Evolutionary conservation across 495 filamentous ascomycete species (phyloP), one percentile per base, ranked within the genome.

Genomic region (Annulohypoxylon maeteangense): DNA sequence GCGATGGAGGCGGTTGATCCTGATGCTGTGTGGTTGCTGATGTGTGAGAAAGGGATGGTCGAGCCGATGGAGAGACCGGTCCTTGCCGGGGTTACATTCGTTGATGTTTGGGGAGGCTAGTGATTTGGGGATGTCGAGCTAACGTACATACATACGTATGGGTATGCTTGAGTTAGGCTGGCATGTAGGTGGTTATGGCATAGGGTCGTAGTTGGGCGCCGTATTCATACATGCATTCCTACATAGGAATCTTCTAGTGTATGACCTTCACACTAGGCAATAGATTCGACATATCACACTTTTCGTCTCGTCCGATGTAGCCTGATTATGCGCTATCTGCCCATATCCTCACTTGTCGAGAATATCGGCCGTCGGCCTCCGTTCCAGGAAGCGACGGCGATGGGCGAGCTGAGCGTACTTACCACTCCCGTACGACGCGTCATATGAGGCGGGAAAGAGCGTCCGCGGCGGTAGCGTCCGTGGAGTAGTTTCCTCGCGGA

Each of bases 11-110:
- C 74, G 4, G 75, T 87, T 38, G 92, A 93, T 77, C 81, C 86
- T 7, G 91, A 94, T 80, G 89, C 89, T 3, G 87, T 94, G 12
- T 94, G 92, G 92, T 76, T 93, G 68, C 77, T 85, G 60, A 72
- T 85, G 80, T 82, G 82, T 71, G 74, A 78, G 53, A 67, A 72
- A 38, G 82, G 83, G 48, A 64, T 71, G 67, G 70, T 81, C 6
- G 68, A 72, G 57, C 51, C 66, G 67, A 68, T 72, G 53, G 67
- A 73, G n/a, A 74, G 67, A 54, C 83, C 82, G 29, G 70, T 73
- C 0, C 63, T 86, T 58, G 78, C 83, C n/a, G 87, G 82, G 7
- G 63, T 78, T 20, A 70, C 60, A 12, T 85, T 86, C 75, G 72
- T 72, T 23, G 38, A 61, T 38, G 7, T 40, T 12, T 61, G 54